Evolutionary conservation across 1,284 basidiomycete genomes (phyloP).

Genomic region (Tilletia caries): DNA sequence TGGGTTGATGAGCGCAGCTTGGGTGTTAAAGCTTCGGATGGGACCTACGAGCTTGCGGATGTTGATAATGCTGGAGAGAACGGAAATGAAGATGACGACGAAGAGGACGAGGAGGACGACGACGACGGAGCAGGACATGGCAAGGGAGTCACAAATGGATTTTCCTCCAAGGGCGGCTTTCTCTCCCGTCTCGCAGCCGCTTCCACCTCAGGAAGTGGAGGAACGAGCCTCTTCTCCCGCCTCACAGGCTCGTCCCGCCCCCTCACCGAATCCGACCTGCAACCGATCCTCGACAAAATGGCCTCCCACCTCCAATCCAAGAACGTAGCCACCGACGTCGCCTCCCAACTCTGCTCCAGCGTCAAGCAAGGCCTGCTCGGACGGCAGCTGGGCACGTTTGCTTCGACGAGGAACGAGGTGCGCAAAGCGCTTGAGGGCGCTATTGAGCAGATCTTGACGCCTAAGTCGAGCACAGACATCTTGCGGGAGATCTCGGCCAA

Average conservation of each 20-base stretch:
- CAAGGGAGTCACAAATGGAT: conserved; percentile 17
- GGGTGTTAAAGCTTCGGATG: conserved; percentile 74
- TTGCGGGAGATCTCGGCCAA: conserved; percentile 67
- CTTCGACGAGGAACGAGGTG: conserved; percentile 69
- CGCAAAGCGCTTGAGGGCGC: conserved; percentile 77
- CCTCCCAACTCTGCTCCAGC: conserved; percentile 88
- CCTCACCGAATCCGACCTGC: conserved; percentile 76
- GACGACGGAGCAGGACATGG: conserved; percentile 12
- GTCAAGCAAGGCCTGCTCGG: conserved; percentile 85
- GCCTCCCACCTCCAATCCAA: conserved; percentile 97
- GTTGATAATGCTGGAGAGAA: conserved; percentile 58
- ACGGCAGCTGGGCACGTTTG: conserved; percentile 58
- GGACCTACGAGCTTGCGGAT: conserved; percentile 89
- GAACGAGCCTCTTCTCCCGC: conserved; percentile 54
- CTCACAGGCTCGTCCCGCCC: conserved; percentile 67
- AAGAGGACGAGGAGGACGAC: conserved; percentile 27
- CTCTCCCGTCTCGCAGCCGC: conserved; percentile 62
- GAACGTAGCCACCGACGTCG: conserved; percentile 93
- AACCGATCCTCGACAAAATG: conserved; percentile 87
- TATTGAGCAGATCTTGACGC: conserved; percentile 88
- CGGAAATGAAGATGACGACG: conserved; percentile 60
- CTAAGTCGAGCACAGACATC: conserved; percentile 92
- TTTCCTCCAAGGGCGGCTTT: conserved; percentile 55
- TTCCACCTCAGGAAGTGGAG: conserved; percentile 40
- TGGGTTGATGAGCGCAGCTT: conserved; percentile 74